Conservation (phyloP, 2,329 filamentous ascomycete genomes). For the Phyllosticta citriasiana region DNA sequence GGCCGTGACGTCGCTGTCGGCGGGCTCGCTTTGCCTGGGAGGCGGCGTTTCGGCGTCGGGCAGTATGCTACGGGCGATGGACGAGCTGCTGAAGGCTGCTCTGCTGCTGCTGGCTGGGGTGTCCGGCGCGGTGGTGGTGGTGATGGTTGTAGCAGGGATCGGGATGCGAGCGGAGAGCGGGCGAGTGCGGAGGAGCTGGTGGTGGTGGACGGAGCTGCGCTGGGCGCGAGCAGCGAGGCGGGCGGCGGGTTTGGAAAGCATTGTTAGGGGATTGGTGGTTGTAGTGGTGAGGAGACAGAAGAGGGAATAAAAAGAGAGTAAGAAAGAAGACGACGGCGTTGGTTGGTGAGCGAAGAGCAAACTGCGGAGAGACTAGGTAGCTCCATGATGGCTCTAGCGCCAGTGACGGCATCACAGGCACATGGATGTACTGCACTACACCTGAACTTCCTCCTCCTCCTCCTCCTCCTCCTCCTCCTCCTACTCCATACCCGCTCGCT, state of each 20-base stretch:
- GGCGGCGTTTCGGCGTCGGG: constrained; percentile 33
- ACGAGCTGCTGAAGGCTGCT: constrained; percentile 19
- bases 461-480: neutral
- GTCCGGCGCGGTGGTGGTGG: neutral
- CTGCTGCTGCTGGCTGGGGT: constrained; percentile 11
- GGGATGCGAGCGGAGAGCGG: neutral
- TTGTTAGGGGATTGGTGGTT: neutral
- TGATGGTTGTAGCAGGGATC: neutral
- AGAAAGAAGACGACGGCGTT: neutral
- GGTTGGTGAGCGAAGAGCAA: neutral
- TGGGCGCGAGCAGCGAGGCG: constrained; percentile 2
- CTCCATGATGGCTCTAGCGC: neutral
- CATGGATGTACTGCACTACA: too few relatives aligned
- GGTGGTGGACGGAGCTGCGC: neutral
- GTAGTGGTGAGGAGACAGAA: neutral
- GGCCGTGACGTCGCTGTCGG: constrained; percentile 24
- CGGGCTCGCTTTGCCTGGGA: constrained; percentile 25
- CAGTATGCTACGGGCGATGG: constrained; percentile 28
- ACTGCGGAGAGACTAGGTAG: neutral
- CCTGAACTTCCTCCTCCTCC: too few relatives aligned
- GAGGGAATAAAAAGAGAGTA: neutral
- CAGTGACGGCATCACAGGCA: neutral
- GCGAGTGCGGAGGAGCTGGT: constrained; percentile 1
- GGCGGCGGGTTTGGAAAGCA: neutral
- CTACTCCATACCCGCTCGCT: neutral